Evolutionary conservation across 2,329 filamentous ascomycete species (phyloP).

Genomic region (Juglanconis sp.): DNA sequence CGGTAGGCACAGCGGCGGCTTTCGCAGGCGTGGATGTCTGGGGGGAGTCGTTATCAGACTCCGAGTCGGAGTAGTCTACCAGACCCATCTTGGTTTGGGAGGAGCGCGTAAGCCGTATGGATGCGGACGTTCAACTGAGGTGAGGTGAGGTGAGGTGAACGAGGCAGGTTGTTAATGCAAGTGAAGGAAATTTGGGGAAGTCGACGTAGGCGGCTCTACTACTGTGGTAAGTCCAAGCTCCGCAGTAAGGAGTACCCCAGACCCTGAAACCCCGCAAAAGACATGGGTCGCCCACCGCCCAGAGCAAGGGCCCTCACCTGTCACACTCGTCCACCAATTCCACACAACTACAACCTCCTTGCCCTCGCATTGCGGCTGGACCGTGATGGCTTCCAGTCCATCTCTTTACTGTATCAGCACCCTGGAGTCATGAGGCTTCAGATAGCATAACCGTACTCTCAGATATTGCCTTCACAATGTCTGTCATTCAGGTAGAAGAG

Average conservation of each 20-base stretch:
- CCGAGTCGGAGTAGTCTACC: constrained; percentile 80
- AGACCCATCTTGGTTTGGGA: constrained; percentile 62
- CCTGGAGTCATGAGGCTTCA: background rate
- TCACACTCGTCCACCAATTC: background rate
- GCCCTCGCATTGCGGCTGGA: background rate
- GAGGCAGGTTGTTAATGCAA: background rate
- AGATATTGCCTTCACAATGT: constrained; percentile 30
- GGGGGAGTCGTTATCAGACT: constrained; percentile 57
- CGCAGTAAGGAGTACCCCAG: background rate
- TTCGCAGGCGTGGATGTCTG: constrained; percentile 5
- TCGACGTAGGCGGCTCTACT: background rate
- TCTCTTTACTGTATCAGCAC: background rate
- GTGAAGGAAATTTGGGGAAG: background rate
- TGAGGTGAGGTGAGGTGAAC: background rate
- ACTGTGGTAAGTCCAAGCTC: background rate
- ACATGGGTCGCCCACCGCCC: background rate
- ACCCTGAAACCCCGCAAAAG: background rate
- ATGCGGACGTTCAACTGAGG: background rate
- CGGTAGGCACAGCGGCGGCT: constrained; percentile 15
- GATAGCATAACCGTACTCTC: background rate
- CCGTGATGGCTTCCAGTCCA: background rate
- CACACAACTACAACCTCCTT: background rate
- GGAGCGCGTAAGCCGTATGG: background rate
- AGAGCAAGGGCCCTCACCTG: background rate
- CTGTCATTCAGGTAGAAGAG: constrained; percentile 44